Base-by-base conservation (phyloP, 2,329 filamentous ascomycete species). In the Teratosphaeria zuluensis region DNA sequence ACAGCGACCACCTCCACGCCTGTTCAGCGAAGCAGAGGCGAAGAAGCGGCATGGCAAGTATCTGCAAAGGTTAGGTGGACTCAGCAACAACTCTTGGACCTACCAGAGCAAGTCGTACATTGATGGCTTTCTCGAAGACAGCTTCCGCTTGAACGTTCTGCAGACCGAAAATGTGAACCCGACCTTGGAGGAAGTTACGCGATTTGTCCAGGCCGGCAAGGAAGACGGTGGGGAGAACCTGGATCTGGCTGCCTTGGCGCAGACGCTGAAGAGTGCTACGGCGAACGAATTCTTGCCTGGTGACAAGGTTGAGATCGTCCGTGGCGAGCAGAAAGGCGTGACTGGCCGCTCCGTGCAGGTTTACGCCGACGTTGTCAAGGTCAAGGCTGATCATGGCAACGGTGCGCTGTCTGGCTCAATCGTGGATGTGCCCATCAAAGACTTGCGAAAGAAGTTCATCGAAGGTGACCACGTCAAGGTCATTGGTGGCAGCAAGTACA, bases 401-500 rank as follows among this genome's bases (percentile, higher is more conserved):
- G 94, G 94, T 53, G 87, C 89, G 48, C 79, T 97, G 31, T 80
- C 78, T 56, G 92, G 92, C 9, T 89, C 95, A 71, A 85, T 82
- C 4, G 94, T 99, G 53, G 92, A 97, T 71, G 92, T 95, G 11
- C 94, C 94, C 1, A 88, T 91, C 62, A 95, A 94, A 75, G 89
- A 90, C 52, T 80, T 99, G 30, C 89, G 94, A 59, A 99, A 99
- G 76, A 84, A 90, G 32, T 99, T 99, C 81, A 85, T 83, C 64
- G 83, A 92, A 62, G 94, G 94, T 79, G 94, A 99, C 69, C 94
- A 99, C 70, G 94, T 99, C 78, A 97, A 97, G 78, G 94, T 99
- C 65, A 95, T 96, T 71, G 92, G 94, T 58, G 92, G 92, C 46
- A 96, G 92, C 76, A 88, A 90, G 67, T 97, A 92, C 73, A 85